phyloP scores from a whole-genome alignment of 192 early-diverging fungal genomes.

The Rhizophagus prolifer region DNA sequence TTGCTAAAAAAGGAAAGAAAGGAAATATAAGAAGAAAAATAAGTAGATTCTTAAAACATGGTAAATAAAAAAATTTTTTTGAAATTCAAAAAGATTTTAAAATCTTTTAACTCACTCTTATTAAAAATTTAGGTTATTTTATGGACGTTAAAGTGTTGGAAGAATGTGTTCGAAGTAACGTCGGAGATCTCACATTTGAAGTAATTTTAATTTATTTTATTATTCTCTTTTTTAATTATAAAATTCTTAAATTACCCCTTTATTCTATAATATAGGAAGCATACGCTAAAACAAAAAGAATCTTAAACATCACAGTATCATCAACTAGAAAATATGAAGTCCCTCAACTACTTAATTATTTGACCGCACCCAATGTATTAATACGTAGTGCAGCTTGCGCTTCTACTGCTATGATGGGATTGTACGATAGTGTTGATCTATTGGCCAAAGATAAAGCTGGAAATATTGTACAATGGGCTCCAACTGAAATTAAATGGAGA shows the following conservation, averaged over 20 bases:
- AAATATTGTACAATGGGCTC: constrained; percentile 63
- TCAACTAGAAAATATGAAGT: constrained; percentile 72
- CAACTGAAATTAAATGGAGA: constrained; percentile 44
- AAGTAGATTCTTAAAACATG: constrained; percentile 64
- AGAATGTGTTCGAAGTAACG: constrained; percentile 69
- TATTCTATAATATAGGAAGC: constrained; percentile 55
- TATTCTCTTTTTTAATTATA: background rate
- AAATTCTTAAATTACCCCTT: too few relatives aligned
- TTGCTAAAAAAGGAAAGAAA: constrained; percentile 52
- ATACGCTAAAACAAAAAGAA: constrained; percentile 59
- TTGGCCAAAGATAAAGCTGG: constrained; percentile 72
- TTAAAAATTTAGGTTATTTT: constrained; percentile 52
- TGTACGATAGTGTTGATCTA: constrained; percentile 67
- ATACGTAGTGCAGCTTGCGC: constrained; percentile 77
- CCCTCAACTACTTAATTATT: constrained; percentile 72
- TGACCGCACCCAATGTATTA: constrained; percentile 79
- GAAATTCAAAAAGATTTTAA: too few relatives aligned
- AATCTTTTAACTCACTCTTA: background rate
- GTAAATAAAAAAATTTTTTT: constrained; percentile 33
- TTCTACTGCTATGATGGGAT: constrained; percentile 67
- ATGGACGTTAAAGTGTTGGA: constrained; percentile 76
- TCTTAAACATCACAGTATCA: constrained; percentile 78
- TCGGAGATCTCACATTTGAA: constrained; percentile 69
- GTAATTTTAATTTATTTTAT: constrained; percentile 32
- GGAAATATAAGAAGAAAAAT: constrained; percentile 64